A percentile compares a stretch with the other conserved stretches of the same genome.
phyloP scores from a whole-genome alignment of 2,329 filamentous ascomycete species.

The Cladosporium phlei region DNA sequence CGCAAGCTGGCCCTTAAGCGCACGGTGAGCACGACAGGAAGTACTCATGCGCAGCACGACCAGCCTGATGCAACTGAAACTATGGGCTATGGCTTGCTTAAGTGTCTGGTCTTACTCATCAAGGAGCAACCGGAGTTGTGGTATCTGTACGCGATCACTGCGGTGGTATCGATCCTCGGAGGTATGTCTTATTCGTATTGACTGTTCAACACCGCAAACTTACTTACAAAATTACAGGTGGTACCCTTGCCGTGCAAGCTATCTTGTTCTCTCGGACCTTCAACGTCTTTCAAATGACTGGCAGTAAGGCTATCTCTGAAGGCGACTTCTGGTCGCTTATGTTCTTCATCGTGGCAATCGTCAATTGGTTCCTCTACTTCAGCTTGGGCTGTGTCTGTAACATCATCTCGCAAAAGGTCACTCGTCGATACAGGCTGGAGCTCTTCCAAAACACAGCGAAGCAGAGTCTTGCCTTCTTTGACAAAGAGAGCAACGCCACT shows the following conservation, averaged over 20 bases:
- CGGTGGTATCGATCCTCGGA: conserved; percentile 31
- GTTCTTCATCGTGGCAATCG: conserved; percentile 52
- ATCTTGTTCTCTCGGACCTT: conserved; percentile 48
- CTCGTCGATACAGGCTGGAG: conserved; percentile 34
- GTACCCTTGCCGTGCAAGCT: conserved; percentile 45
- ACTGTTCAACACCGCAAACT: background rate
- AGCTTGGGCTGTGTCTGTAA: conserved; percentile 44
- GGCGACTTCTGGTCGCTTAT: conserved; percentile 52
- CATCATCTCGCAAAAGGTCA: conserved; percentile 41
- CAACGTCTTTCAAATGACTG: conserved; percentile 42
- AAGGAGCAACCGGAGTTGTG: conserved; percentile 33
- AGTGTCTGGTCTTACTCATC: conserved; percentile 36
- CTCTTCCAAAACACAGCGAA: conserved; percentile 27
- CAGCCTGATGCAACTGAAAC: conserved; percentile 22
- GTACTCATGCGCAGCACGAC: background rate
- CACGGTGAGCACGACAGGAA: conserved; percentile 1
- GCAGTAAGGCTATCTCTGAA: conserved; percentile 34
- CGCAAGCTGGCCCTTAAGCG: conserved; percentile 4
- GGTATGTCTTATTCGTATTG: conserved; percentile 21
- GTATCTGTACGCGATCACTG: conserved; percentile 36
- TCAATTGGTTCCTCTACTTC: conserved; percentile 42
- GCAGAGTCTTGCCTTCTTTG: conserved; percentile 32
- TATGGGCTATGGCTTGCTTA: conserved; percentile 29
- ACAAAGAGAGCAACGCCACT: conserved; percentile 45
- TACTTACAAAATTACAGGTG: conserved; percentile 14